Evolutionary conservation across 208 protist species (phyloP), one percentile per base, ranked within the genome.

Genomic region (Trypanosoma congolense): DNA sequence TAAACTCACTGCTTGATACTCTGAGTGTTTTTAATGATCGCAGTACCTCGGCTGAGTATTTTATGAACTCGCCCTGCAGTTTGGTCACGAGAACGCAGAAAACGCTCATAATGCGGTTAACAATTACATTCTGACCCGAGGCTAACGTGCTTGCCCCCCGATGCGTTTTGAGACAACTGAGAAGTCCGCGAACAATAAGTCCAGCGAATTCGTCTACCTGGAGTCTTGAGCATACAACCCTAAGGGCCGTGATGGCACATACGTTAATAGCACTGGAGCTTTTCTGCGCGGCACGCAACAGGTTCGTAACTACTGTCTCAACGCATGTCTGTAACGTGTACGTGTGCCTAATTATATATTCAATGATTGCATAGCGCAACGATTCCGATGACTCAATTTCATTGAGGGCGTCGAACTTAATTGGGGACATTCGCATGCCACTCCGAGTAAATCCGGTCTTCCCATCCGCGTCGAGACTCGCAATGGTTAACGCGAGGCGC

Each of bases 1-100:
- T 73, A 47, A 88, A 90, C 48, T 90, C 77, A 1, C 56, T 54
- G 56, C 75, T 73, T 4, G 68, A 75, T 30, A 90, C 73, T 38
- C 67, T 62, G 56, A 79, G 76, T 24, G 77, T 74, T 48, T 90
- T 94, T 12, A 94, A 56, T 2, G 74, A 68, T 29, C 79, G 72
- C 5, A 77, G 71, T 22, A 94, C 73, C 53, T 85, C 76, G 2
- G 70, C 62, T 19, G 83, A 74, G 64, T 85, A 79, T 63, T 87
- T 89, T 26, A 91, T 59, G 53, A 94, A 94, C 24, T 89, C 76
- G 26, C 59, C 60, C 62, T 93, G 86, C 30, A 90, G 45, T 54
- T 76, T 55, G 29, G 75, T 65, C 26, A 79, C 61, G 3, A 93
- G 46, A 14, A 79, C 65, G 36, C 68, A 73, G 50, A 93, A 85